Evolutionary conservation across 2,329 filamentous ascomycete genomes (phyloP).

Genomic region (Cladosporium sp.): DNA sequence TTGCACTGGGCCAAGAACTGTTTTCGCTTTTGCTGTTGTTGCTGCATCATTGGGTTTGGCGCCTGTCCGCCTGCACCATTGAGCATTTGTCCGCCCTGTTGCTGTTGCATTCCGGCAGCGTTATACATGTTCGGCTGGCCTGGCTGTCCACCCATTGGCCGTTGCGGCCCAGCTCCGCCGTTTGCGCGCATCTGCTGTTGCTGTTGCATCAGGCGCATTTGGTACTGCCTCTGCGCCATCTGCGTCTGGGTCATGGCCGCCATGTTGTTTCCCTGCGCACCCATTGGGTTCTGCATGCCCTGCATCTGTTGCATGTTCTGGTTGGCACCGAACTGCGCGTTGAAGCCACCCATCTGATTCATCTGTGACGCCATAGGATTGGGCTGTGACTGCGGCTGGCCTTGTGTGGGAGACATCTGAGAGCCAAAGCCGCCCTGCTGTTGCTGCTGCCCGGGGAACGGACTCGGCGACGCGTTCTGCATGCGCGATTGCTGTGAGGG

Average conservation of each 20-base stretch:
- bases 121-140: conserved; percentile 27
- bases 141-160: conserved; percentile 23
- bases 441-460: conserved; percentile 51
- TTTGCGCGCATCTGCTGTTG: conserved; percentile 56
- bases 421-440: conserved; percentile 37
- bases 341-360: conserved; percentile 32
- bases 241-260: conserved; percentile 40
- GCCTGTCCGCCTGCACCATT: conserved; percentile 21
- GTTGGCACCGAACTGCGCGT: conserved; percentile 34
- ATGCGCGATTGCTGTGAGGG: conserved; percentile 56
- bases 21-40: conserved; percentile 25
- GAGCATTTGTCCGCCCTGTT: conserved; percentile 19
- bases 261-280: conserved; percentile 38
- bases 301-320: conserved; percentile 28
- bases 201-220: conserved; percentile 78
- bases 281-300: conserved; percentile 43
- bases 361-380: conserved; percentile 18
- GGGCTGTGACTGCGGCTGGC: conserved; percentile 12
- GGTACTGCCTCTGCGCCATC: conserved; percentile 74
- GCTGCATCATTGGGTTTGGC: conserved; percentile 15
- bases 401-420: conserved; percentile 30
- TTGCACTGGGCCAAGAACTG: conserved; percentile 64
- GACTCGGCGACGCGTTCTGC: conserved; percentile 86
- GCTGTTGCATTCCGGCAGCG: conserved; percentile 16
- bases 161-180: conserved; percentile 27